phyloP scores from a whole-genome alignment of 257 asterid genomes.

The Solanum chmielewskii region DNA sequence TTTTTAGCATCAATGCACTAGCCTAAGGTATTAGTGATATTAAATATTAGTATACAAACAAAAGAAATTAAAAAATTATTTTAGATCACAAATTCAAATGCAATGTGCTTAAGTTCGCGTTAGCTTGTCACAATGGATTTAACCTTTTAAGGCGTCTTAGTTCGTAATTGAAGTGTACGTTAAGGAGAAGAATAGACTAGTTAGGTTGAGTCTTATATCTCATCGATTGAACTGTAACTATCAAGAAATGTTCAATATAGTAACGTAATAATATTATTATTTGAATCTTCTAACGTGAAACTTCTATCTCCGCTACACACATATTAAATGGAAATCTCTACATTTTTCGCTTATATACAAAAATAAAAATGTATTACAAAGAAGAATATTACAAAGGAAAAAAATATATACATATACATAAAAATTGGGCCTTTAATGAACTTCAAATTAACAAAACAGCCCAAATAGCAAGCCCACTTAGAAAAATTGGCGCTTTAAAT shows the following conservation, averaged over 20 bases:
- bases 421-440: not conserved
- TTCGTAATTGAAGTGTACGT: too few relatives aligned
- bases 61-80: too few relatives aligned
- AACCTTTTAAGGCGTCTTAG: not conserved
- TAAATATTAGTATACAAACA: not conserved
- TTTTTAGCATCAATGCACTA: not conserved
- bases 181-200: not conserved
- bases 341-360: not conserved
- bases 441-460: constrained; percentile 26
- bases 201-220: not conserved
- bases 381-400: not conserved
- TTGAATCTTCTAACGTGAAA: not conserved
- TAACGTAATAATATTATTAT: not conserved
- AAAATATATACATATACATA: not conserved
- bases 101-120: not conserved
- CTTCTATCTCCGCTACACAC: not conserved
- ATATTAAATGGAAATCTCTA: not conserved
- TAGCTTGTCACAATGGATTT: not conserved
- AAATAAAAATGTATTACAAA: not conserved
- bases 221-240: not conserved
- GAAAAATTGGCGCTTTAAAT: constrained; percentile 6
- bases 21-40: not conserved
- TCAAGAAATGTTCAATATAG: not conserved
- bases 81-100: not conserved
- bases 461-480: constrained; percentile 32